Conservation (phyloP, 106 monocot species). For the Dioscorea dumetorum region DNA sequence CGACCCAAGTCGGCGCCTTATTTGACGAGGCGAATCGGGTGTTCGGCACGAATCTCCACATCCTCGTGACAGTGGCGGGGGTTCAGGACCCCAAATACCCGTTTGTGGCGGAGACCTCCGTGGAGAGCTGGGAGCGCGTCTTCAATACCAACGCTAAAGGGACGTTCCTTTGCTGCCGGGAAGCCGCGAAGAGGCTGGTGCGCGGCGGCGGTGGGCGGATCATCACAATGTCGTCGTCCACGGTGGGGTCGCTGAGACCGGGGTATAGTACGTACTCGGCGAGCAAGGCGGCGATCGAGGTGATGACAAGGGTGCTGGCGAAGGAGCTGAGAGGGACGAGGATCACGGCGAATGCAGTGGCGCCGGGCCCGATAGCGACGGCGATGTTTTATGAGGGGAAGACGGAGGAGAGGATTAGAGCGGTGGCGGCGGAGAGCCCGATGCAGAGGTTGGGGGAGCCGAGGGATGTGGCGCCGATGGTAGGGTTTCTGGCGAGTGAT, state of each 20-base stretch:
- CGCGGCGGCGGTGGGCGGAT: slow-evolving; percentile 40
- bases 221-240: slow-evolving; percentile 25
- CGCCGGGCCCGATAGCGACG: slow-evolving; percentile 32
- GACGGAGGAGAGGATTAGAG: slow-evolving; percentile 11
- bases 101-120: slow-evolving; percentile 15
- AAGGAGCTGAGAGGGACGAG: slow-evolving; percentile 33
- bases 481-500: slow-evolving; percentile 35
- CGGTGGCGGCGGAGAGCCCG: slow-evolving; percentile 9
- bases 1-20: slow-evolving; percentile 10
- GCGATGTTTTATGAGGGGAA: slow-evolving; percentile 31
- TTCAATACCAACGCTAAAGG: slow-evolving; percentile 31
- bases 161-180: slow-evolving; percentile 34
- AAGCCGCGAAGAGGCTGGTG: slow-evolving; percentile 29
- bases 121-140: slow-evolving; percentile 16
- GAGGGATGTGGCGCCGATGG: slow-evolving; percentile 32
- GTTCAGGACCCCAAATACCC: slow-evolving; percentile 26
- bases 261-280: slow-evolving; percentile 28
- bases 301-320: slow-evolving; percentile 38
- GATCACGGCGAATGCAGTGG: slow-evolving; percentile 39
- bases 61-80: slow-evolving; percentile 29
- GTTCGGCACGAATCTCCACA: slow-evolving; percentile 19
- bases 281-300: slow-evolving; percentile 33
- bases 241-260: slow-evolving; percentile 16
- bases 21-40: slow-evolving; percentile 16
- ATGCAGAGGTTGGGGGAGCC: slow-evolving; percentile 26